Evolutionary conservation across 805 yeast genomes (phyloP), one percentile per base, ranked within the genome.

Genomic region (Saturnispora diversa): DNA sequence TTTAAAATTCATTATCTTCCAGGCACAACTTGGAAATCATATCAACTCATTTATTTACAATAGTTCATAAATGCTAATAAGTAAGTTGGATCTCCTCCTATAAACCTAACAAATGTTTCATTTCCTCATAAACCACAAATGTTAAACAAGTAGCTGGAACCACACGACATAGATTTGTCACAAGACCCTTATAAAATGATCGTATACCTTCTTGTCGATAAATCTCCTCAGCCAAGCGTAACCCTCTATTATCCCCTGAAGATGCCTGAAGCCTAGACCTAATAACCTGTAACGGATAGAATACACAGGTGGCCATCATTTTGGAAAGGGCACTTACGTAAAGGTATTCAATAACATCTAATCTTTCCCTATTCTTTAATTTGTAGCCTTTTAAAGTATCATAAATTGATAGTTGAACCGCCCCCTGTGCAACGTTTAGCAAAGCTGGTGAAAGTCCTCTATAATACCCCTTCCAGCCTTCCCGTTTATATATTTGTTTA

Each of bases 71-170:
- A n/a, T n/a, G n/a, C n/a, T n/a, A n/a, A n/a, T n/a, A n/a, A n/a
- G n/a, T n/a, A n/a, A n/a, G n/a, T n/a, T n/a, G n/a, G n/a, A n/a
- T n/a, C n/a, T n/a, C n/a, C n/a, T n/a, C n/a, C 37, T 34, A 33
- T 24, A 34, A 34, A 34, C 32, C 24, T 15, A 56, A 52, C 15
- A 49, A 31, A 32, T 53, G 55, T 38, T 63, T 70, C 47, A 74
- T 64, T 29, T 71, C 66, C 55, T 92, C 98, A 53, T 92, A 92
- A 5, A 83, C 83, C 5, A 82, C 67, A 56, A 92, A 86, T 0
- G 97, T 92, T 10, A 88, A 73, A 54, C 95, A 84, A 4, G 97
- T 88, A 1, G 96, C 87, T 0, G 98, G 98, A 4, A 92, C 69
- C 1, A 90, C 95, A 35, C 97, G 66, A 2, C 84, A 44, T 13